Base-by-base conservation (phyloP, 2,329 filamentous ascomycete genomes). In the Botrytis deweyae region DNA sequence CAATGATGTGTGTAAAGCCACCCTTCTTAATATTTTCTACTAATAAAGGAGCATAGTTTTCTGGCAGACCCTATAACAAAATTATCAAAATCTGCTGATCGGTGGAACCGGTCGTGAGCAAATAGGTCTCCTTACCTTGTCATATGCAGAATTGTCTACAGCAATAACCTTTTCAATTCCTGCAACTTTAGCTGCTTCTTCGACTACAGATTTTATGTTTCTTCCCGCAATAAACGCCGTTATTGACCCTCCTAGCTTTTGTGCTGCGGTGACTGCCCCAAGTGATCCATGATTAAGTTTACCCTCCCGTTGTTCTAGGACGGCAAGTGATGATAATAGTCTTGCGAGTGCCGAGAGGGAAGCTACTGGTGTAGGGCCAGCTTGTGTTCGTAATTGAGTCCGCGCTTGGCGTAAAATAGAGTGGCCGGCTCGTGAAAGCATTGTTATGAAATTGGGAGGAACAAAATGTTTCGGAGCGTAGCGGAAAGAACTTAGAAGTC, bases 21-120 rank as follows among this genome's bases (percentile, higher is more conserved):
- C 93, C 95, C 82, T 96, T 96, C 86, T 97, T 97, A 84, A 98
- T 95, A 84, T 98, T 99, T 83, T 98, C 95, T 70, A 94, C 92
- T 59, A 99, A 87, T 65, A 99, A 87, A 73, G 94, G 93, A n/a
- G 95, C 96, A 81, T 89, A 98, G 86, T 93, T 98, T 85, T 99
- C 96, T 70, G 96, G 91, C 2, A 99, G 88, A 68, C 94, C 94
- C 93, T 94, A 77, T 12, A 68, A 1, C 18, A 12, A 20, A 49
- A 55, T 14, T 18, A 49, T 75, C 63, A 74, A 65, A 55, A 20
- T 55, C 10, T 29, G 61, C 20, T 25, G 52, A 46, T 46, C 36
- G 33, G 52, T 25, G 44, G 33, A 46, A 36, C 16, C 38, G 46
- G 10, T 29, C n/a, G 52, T 52, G 8, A 63, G 25, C 33, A 20